phyloP scores from a whole-genome alignment of 2,329 filamentous ascomycete species.

The Eutypella sp. region DNA sequence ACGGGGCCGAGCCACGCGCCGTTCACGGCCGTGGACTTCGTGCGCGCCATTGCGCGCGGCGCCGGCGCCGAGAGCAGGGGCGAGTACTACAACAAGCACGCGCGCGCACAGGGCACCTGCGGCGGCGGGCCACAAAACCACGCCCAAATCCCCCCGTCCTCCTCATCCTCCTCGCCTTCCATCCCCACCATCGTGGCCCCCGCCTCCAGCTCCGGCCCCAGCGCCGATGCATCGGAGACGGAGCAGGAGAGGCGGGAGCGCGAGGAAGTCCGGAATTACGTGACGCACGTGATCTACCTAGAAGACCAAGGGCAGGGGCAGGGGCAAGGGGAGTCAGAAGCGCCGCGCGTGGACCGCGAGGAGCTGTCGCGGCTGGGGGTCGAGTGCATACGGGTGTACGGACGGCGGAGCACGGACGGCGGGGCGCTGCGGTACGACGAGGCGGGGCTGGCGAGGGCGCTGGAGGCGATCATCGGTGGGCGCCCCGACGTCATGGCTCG shows the following conservation, averaged over 20 bases:
- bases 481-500: conserved; percentile 38
- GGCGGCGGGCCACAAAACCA: background rate
- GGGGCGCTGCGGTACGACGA: conserved; percentile 67
- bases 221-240: background rate
- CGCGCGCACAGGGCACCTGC: background rate
- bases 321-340: too few species aligned
- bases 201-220: conserved; percentile 1
- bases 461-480: conserved; percentile 69
- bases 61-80: conserved; percentile 60
- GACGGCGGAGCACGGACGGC: conserved; percentile 47
- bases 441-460: conserved; percentile 65
- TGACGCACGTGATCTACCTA: conserved; percentile 80
- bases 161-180: background rate
- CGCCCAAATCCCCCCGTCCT: background rate
- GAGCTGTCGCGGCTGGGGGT: conserved; percentile 65
- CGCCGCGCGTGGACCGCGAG: conserved; percentile 65
- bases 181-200: background rate
- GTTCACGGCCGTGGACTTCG: conserved; percentile 75
- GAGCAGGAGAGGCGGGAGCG: conserved; percentile 18
- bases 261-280: conserved; percentile 56
- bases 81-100: conserved; percentile 16
- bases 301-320: too few species aligned
- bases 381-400: conserved; percentile 72
- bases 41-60: conserved; percentile 72
- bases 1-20: conserved; percentile 64